Evolutionary conservation across 1,284 basidiomycete genomes (phyloP), one percentile per base, ranked within the genome.

Genomic region (Rhizoctonia solani): DNA sequence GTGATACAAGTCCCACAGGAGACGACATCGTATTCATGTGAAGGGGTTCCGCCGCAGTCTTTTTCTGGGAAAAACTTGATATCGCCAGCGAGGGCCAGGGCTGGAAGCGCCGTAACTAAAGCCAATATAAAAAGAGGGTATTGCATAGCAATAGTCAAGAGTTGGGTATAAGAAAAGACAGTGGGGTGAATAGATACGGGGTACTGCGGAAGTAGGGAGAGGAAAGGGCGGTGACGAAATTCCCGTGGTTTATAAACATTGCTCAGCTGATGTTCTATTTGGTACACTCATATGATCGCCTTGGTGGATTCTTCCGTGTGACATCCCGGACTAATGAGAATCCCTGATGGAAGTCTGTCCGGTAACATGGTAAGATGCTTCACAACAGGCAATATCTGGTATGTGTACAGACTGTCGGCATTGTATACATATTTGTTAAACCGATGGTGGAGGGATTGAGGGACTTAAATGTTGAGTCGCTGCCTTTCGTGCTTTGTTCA

Each of bases 1-100:
- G 42, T 59, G 8, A 59, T 42, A n/a, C 56, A 59, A 11, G 56
- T 29, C n/a, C 56, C 56, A 19, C 56, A 59, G 32, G 42, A 9
- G 44, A 59, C 27, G 16, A 11, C 30, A 29, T n/a, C 25, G 19
- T 32, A 23, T 19, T 46, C 4, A 25, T 47, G 34, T 16, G 29
- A 29, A 23, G 44, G 23, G 14, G 34, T 14, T 14, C 16, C 56
- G 19, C 19, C 19, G 19, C 56, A 59, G 44, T 11, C 42, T 14
- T 32, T 47, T 25, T 59, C 56, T 13, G 56, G 16, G 29, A 46
- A 59, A 29, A 59, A 59, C 4, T 29, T 41, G 13, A 59, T 42
- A 25, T 30, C 29, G 42, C 42, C 41, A 13, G 23, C 44, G 13
- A 47, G 44, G 13, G 56, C 29, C n/a, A 47, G 16, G 3, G 25